phyloP scores from a whole-genome alignment of 192 early-diverging fungal species.

The Mortierella hygrophila region DNA sequence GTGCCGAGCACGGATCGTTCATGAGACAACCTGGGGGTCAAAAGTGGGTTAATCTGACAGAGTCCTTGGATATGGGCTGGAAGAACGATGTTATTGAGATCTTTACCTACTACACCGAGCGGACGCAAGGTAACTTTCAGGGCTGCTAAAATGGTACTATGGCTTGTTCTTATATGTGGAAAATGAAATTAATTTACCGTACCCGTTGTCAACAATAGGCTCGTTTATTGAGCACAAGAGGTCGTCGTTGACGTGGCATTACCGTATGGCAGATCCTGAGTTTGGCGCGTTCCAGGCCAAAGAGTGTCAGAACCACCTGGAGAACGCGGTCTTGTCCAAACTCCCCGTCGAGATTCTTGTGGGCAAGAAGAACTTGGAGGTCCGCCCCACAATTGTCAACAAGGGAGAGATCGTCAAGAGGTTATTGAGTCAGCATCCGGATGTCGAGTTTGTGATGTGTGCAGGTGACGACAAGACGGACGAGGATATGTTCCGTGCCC shows the following conservation, averaged over 20 bases:
- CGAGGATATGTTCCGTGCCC: slow-evolving; percentile 94
- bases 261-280: slow-evolving; percentile 92
- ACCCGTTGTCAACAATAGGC: slow-evolving; percentile 6
- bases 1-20: slow-evolving; percentile 97
- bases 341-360: slow-evolving; percentile 95
- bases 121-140: slow-evolving; percentile 76
- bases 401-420: slow-evolving; percentile 98
- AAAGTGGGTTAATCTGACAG: slow-evolving; percentile 81
- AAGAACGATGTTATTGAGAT: slow-evolving; percentile 93
- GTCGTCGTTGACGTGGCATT: slow-evolving; percentile 97
- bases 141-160: not conserved
- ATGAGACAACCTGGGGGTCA: slow-evolving; percentile 82
- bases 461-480: slow-evolving; percentile 98
- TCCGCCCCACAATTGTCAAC: slow-evolving; percentile 91
- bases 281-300: slow-evolving; percentile 98
- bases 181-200: not conserved
- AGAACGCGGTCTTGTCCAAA: slow-evolving; percentile 92
- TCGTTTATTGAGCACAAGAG: slow-evolving; percentile 95
- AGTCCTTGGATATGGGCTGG: slow-evolving; percentile 90
- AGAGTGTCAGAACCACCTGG: slow-evolving; percentile 96
- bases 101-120: slow-evolving; percentile 94
- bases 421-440: slow-evolving; percentile 71
- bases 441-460: slow-evolving; percentile 93
- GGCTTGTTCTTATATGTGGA: not conserved
- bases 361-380: slow-evolving; percentile 97